Conservation (phyloP, 257 asterid genomes). For the Nicotiana sylvestris region DNA sequence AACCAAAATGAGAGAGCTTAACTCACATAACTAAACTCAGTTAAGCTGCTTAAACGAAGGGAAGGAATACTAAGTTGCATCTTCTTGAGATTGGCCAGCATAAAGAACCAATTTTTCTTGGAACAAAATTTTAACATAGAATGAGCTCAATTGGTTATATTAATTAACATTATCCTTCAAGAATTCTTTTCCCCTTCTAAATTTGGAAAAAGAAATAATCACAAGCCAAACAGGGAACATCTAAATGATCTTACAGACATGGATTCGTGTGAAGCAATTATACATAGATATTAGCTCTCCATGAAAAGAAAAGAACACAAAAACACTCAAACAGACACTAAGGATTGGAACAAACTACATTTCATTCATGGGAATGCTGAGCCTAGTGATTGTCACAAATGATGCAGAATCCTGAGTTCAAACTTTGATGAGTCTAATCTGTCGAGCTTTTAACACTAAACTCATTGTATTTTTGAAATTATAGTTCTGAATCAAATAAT, state of each 20-base stretch:
- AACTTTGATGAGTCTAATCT: too few relatives aligned
- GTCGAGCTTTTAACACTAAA: too few relatives aligned
- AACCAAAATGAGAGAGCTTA: neutral
- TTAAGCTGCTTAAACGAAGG: too few relatives aligned
- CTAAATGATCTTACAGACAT: neutral
- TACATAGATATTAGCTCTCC: neutral
- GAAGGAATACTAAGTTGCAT: neutral
- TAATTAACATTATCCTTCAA: neutral
- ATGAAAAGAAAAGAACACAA: too few relatives aligned
- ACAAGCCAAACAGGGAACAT: neutral
- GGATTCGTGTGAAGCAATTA: neutral
- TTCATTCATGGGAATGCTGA: too few relatives aligned
- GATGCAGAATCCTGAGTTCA: too few relatives aligned
- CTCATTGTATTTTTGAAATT: too few relatives aligned
- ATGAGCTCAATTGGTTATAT: neutral
- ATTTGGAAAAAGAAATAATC: neutral
- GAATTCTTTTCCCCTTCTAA: neutral
- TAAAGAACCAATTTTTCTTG: neutral
- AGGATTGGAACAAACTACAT: too few relatives aligned
- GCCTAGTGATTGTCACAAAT: too few relatives aligned
- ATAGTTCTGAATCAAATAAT: too few relatives aligned
- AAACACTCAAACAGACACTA: too few relatives aligned
- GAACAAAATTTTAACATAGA: neutral
- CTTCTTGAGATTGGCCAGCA: neutral
- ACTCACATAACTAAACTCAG: neutral